Conservation (phyloP, 163 green algal species). For the Chlorella variabilis region DNA sequence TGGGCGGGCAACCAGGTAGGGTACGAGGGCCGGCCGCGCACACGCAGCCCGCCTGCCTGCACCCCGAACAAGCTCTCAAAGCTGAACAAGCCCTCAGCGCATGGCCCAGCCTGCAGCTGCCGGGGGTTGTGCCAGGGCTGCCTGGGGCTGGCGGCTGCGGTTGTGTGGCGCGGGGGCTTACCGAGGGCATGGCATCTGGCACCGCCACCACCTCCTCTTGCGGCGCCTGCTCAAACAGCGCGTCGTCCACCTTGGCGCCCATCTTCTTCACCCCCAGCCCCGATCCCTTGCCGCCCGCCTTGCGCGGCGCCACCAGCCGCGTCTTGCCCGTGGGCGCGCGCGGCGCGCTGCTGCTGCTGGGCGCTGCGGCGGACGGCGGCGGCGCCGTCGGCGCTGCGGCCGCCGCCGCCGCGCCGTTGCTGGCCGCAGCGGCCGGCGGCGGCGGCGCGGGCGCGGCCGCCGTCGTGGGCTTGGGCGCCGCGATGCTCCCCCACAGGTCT, state of each 20-base stretch:
- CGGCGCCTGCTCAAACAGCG: slow-evolving; percentile 93
- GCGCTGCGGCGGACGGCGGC: neutral
- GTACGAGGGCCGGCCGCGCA: no score
- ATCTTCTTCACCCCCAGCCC: slow-evolving; percentile 93
- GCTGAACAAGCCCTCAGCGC: no score
- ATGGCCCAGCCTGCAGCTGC: no score
- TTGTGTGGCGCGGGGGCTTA: no score
- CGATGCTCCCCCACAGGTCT: slow-evolving; percentile 21
- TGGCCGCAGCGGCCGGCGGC: neutral
- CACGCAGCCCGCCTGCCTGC: no score
- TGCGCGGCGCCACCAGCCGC: slow-evolving; percentile 24
- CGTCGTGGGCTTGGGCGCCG: slow-evolving; percentile 10
- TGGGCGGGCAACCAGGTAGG: no score
- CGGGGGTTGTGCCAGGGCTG: no score
- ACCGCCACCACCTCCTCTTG: slow-evolving; percentile 54
- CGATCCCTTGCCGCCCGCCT: slow-evolving; percentile 45
- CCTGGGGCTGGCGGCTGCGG: no score
- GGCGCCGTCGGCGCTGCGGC: neutral
- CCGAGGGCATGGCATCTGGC: slow-evolving; percentile 32
- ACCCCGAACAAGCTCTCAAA: no score
- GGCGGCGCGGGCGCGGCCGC: neutral
- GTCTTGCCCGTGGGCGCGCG: slow-evolving; percentile 10
- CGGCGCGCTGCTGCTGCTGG: neutral
- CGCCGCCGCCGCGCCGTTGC: neutral
- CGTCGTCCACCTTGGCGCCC: slow-evolving; percentile 77